A percentile compares a stretch with the other conserved stretches of the same genome.
Evolutionary conservation across 176 grass and related monocot species (phyloP).

Genomic region (Avena sativa): DNA sequence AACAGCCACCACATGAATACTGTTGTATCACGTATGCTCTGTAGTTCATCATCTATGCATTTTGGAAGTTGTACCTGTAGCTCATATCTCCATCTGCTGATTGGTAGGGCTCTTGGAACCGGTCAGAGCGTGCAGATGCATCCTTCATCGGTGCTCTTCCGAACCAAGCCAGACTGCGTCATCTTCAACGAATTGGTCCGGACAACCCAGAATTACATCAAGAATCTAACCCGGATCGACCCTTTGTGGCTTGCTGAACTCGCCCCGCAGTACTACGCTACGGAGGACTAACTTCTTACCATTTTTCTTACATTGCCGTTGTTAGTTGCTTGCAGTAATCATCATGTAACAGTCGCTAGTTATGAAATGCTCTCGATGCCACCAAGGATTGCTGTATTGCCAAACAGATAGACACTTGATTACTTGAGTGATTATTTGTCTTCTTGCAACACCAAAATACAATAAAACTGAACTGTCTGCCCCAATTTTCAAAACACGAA

Average conservation of each 20-base stretch:
- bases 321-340: background rate
- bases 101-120: constrained; percentile 70
- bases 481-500: too few species aligned
- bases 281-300: constrained; percentile 42
- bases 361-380: background rate
- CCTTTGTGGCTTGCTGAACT: constrained; percentile 95
- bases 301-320: background rate
- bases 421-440: background rate
- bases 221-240: constrained; percentile 76
- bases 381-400: too few species aligned
- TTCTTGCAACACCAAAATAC: background rate
- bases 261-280: constrained; percentile 81
- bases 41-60: background rate
- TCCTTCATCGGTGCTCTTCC: constrained; percentile 87
- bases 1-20: background rate
- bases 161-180: constrained; percentile 72
- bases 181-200: constrained; percentile 86
- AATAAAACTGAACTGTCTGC: background rate
- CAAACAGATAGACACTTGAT: background rate
- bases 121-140: constrained; percentile 80
- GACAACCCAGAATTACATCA: constrained; percentile 77
- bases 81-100: background rate
- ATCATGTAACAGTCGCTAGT: background rate
- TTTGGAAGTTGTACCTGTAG: background rate
- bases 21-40: background rate